Conservation (phyloP, 2,329 filamentous ascomycete genomes). For the Colletotrichum destructivum region DNA sequence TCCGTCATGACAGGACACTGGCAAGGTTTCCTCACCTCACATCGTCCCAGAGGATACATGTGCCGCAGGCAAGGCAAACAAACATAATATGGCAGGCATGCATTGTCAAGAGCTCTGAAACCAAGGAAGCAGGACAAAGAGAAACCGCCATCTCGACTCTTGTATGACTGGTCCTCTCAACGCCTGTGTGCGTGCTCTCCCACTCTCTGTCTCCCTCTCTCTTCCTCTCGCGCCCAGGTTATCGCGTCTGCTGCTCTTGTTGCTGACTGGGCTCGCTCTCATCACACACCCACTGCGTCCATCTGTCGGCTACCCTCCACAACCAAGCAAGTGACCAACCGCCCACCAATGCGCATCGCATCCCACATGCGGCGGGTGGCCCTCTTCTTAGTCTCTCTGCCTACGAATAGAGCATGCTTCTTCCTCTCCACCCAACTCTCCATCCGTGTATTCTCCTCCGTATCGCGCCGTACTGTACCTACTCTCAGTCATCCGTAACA, state of each 20-base stretch:
- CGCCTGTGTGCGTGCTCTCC: background rate
- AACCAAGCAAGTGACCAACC: conserved; percentile 33
- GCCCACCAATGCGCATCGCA: conserved; percentile 11
- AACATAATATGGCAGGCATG: conserved; percentile 5
- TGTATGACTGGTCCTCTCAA: background rate
- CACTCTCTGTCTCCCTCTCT: background rate
- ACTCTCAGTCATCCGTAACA: background rate
- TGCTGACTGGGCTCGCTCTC: conserved; percentile 34
- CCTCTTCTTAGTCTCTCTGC: background rate
- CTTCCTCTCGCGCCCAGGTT: background rate
- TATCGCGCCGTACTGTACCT: conserved; percentile 11
- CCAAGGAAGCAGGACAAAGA: conserved; percentile 32
- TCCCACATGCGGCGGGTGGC: conserved; percentile 15
- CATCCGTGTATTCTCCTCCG: conserved; percentile 6
- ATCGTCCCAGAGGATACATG: conserved; percentile 6
- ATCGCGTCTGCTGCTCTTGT: conserved; percentile 17
- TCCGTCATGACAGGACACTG: conserved; percentile 24
- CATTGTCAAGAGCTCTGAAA: conserved; percentile 17
- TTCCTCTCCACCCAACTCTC: conserved; percentile 11
- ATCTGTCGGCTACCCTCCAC: conserved; percentile 40
- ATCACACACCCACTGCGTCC: conserved; percentile 32
- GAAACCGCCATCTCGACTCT: conserved; percentile 22
- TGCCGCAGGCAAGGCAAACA: conserved; percentile 20
- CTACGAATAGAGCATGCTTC: background rate
- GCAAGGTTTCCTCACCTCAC: conserved; percentile 7